Base-by-base conservation (phyloP, 2,329 filamentous ascomycete species). In the Fusarium citri region DNA sequence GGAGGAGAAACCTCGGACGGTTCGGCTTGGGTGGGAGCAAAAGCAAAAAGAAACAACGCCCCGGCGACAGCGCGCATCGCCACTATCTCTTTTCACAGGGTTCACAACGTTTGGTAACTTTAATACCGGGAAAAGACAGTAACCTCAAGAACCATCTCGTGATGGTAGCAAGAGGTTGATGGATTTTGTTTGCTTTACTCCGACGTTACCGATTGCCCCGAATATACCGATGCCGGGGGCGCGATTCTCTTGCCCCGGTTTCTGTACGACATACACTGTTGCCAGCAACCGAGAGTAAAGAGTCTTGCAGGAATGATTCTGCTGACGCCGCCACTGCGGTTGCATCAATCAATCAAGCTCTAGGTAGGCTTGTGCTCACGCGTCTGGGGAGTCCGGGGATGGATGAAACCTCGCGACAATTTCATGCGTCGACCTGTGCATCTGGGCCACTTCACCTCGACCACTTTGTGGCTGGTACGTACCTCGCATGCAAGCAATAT, bases 121-220 rank as follows among this genome's bases (percentile, higher is more conserved):
- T 16, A 20, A 47, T 47, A 46, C 25, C 5, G 12, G 9, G 16
- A 47, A 28, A 20, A 20, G 25, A 28, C 25, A 15, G 25, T 47
- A 37, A 37, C 25, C n/a, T 28, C 5, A 46, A 46, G 22, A 46
- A 46, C 16, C 23, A 46, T 46, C 10, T 26, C 16, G 16, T n/a
- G 43, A 26, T 25, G 23, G 18, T 14, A 8, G 43, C 18, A n/a
- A 23, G 41, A 54, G 46, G n/a, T 47, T 34, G 18, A 46, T 50
- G 18, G 28, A 43, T 40, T 18, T 34, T 51, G 23, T 18, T 51
- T 40, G 14, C 34, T 40, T 47, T 31, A 47, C 34, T 58, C 66
- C 66, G 61, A 69, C 45, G 34, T 63, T 69, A 55, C 66, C 66
- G 66, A 69, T 47, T 47, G 37, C 45, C 48, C 66, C 56, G 66